Conservation (phyloP, 441 rosid genomes). For the Populus tomentosa region DNA sequence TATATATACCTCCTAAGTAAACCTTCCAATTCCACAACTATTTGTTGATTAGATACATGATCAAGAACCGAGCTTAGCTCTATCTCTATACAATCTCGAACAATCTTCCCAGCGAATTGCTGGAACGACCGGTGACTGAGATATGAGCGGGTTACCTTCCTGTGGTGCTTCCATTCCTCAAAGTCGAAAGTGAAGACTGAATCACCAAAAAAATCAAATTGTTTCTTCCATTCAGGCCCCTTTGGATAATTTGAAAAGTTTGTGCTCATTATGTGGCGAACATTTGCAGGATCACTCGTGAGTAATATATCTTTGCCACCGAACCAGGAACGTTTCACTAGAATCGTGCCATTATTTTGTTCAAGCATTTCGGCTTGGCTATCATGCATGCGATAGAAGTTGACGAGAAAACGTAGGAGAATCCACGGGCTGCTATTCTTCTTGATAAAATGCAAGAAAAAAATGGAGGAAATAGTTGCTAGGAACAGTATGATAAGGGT, state of each 20-base stretch:
- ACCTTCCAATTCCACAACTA: slow-evolving; percentile 33
- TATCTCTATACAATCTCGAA: slow-evolving; percentile 22
- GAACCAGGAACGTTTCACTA: slow-evolving; percentile 28
- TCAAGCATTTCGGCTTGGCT: too few relatives aligned
- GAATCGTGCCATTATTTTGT: too few relatives aligned
- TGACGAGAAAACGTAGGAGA: too few relatives aligned
- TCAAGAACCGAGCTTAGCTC: slow-evolving; percentile 32
- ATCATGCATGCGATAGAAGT: too few relatives aligned
- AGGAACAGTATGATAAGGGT: too few relatives aligned
- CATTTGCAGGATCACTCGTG: slow-evolving; percentile 37
- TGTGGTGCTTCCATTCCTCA: slow-evolving; percentile 29
- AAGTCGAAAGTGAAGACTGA: slow-evolving; percentile 36
- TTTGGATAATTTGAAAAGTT: slow-evolving; percentile 41
- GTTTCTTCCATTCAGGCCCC: slow-evolving; percentile 29
- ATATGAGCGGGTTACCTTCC: slow-evolving; percentile 16
- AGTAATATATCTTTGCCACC: slow-evolving; percentile 18
- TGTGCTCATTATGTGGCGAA: slow-evolving; percentile 41
- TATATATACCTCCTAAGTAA: slow-evolving; percentile 29
- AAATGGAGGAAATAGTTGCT: too few relatives aligned
- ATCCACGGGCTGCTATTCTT: too few relatives aligned
- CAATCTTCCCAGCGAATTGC: slow-evolving; percentile 21
- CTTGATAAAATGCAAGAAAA: too few relatives aligned
- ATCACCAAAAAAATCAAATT: slow-evolving; percentile 40
- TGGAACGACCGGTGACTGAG: slow-evolving; percentile 27
- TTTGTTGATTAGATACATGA: slow-evolving; percentile 6